Conservation (phyloP, 208 protist genomes). For the Leishmania guyanensis region DNA sequence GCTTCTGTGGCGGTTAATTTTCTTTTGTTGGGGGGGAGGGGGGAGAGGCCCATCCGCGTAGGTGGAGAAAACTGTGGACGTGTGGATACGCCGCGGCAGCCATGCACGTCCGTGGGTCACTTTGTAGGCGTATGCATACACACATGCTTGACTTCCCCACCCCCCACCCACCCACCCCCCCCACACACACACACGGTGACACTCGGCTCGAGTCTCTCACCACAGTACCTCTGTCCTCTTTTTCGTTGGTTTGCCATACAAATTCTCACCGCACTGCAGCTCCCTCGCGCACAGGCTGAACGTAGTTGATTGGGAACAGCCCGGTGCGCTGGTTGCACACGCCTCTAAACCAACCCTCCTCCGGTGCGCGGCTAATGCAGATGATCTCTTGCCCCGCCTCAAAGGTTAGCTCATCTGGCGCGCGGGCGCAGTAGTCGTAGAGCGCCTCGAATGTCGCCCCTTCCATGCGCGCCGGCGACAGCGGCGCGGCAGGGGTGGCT, state of each 20-base stretch:
- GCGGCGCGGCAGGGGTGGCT: background rate
- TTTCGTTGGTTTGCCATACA: background rate
- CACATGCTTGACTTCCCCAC: background rate
- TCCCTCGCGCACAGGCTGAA: conserved; percentile 32
- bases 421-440: conserved; percentile 76
- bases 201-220: background rate
- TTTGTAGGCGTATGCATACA: background rate
- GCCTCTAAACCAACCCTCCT: conserved; percentile 92
- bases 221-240: background rate
- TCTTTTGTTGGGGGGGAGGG: too few relatives aligned
- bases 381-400: conserved; percentile 74
- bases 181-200: background rate
- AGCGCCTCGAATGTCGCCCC: conserved; percentile 70
- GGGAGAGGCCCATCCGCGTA: too few relatives aligned
- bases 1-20: background rate
- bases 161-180: background rate
- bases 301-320: conserved; percentile 91
- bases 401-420: conserved; percentile 88
- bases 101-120: background rate
- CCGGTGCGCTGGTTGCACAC: conserved; percentile 90
- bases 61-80: background rate
- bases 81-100: background rate
- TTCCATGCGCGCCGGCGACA: conserved; percentile 51
- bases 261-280: background rate
- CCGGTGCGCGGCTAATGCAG: conserved; percentile 67